These are phyloP conservation scores for Aureobasidium uvarum DNA, from an alignment of 2,329 filamentous ascomycete species.

Conservation along the genomic window DNA sequence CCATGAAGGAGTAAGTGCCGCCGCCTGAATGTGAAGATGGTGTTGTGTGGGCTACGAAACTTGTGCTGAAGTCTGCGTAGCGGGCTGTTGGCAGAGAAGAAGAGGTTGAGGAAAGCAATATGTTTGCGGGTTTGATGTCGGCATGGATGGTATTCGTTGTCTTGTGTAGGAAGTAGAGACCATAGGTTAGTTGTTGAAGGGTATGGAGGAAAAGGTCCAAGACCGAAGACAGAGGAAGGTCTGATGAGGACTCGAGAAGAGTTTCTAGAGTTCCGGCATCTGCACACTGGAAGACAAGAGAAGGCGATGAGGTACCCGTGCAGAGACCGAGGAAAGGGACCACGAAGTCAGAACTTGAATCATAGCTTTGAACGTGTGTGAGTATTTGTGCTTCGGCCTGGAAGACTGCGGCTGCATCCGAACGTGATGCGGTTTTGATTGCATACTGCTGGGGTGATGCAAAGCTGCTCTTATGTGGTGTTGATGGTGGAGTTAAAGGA, in stretches of 20 bases:
- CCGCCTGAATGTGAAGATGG: constrained; percentile 33
- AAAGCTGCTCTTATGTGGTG: constrained; percentile 28
- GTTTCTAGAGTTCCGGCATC: constrained; percentile 37
- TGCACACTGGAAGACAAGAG: constrained; percentile 39
- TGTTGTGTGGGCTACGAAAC: constrained; percentile 44
- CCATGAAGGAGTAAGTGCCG: constrained; percentile 50
- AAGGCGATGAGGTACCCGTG: constrained; percentile 30
- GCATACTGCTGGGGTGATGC: constrained; percentile 32
- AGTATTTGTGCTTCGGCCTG: constrained; percentile 39
- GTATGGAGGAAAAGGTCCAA: constrained; percentile 42
- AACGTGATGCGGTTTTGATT: constrained; percentile 37
- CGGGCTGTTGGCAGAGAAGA: constrained; percentile 32
- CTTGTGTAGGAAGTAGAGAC: constrained; percentile 45
- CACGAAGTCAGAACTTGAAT: constrained; percentile 32
- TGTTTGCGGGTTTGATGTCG: constrained; percentile 51
- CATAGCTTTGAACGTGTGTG: constrained; percentile 34
- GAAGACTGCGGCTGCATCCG: constrained; percentile 39
- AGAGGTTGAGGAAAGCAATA: constrained; percentile 41
- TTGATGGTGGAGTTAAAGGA: constrained; percentile 29
- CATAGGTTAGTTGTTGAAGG: constrained; percentile 42
- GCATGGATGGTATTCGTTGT: constrained; percentile 43
- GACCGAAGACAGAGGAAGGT: not conserved
- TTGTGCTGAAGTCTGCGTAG: constrained; percentile 48
- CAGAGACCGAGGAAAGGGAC: constrained; percentile 40
- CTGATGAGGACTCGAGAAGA: constrained; percentile 28